Percentiles rank a stretch among this genome's conserved stretches.
Conservation (phyloP, 768 basidiomycete genomes). For the Imleria badia region DNA sequence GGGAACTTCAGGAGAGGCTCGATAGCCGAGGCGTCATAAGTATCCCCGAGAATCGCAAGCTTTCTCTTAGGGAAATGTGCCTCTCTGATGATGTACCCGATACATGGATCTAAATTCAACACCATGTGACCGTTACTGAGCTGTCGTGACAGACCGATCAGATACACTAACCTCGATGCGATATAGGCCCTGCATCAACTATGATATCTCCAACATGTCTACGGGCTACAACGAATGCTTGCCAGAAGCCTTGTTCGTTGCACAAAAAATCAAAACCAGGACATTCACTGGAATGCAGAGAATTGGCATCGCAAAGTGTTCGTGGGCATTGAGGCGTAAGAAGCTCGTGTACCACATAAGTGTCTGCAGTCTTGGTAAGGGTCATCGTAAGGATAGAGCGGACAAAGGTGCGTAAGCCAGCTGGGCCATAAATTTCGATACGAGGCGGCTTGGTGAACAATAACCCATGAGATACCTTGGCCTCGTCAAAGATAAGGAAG, state of each 20-base stretch:
- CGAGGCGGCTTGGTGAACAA: conserved; percentile 38
- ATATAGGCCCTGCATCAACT: conserved; percentile 76
- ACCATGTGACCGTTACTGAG: neutral
- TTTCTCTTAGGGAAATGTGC: conserved; percentile 49
- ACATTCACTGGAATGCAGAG: conserved; percentile 63
- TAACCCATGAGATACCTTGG: neutral
- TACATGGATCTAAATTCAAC: conserved; percentile 61
- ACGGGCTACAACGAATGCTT: conserved; percentile 41
- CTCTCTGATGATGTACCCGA: conserved; percentile 78
- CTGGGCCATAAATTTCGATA: conserved; percentile 77
- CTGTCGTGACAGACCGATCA: neutral
- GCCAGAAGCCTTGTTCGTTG: conserved; percentile 64
- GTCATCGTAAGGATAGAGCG: conserved; percentile 72
- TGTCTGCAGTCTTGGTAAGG: conserved; percentile 53
- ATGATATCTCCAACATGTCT: conserved; percentile 43
- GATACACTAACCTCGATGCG: conserved; percentile 61
- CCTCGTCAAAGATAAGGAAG: neutral
- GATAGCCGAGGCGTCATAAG: conserved; percentile 60
- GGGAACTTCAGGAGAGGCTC: conserved; percentile 53
- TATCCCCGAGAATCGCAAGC: conserved; percentile 78
- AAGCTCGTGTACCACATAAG: conserved; percentile 79
- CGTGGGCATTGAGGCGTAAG: conserved; percentile 53
- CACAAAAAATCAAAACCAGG: conserved; percentile 59
- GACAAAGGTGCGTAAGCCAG: conserved; percentile 72
- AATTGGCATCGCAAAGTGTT: conserved; percentile 47